These are phyloP conservation scores for Starmerella sp. DNA, from an alignment of 805 yeast species.

Conservation along the genomic window DNA sequence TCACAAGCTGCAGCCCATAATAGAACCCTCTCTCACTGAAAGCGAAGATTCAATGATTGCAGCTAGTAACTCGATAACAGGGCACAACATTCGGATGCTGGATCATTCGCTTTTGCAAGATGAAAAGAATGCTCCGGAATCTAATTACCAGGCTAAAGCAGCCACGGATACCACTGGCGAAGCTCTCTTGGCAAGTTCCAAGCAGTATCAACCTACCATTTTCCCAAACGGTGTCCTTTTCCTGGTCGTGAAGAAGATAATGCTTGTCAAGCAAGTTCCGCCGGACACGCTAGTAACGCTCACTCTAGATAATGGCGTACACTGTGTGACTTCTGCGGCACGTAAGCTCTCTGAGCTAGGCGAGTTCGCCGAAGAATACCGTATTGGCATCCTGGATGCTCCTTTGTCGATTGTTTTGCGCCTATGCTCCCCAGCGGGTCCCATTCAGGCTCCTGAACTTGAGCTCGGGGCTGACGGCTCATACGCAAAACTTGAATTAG, in stretches of 20 bases:
- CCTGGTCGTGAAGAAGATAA: slow-evolving; percentile 37
- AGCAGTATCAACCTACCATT: neutral
- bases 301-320: slow-evolving; percentile 66
- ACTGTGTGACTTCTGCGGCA: slow-evolving; percentile 57
- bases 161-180: neutral
- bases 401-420: slow-evolving; percentile 41
- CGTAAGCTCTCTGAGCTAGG: slow-evolving; percentile 27
- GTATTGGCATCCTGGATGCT: slow-evolving; percentile 40
- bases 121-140: neutral
- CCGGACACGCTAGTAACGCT: slow-evolving; percentile 37
- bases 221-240: slow-evolving; percentile 25
- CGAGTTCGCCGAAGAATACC: slow-evolving; percentile 60
- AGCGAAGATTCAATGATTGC: neutral
- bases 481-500: slow-evolving; percentile 35
- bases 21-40: neutral
- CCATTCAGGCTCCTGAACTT: neutral
- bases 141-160: no score
- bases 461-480: slow-evolving; percentile 17
- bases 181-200: neutral
- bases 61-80: neutral
- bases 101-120: neutral
- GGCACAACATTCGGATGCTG: neutral
- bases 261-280: slow-evolving; percentile 6
- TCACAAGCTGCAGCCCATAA: neutral
- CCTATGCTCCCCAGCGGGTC: slow-evolving; percentile 36